Base-by-base conservation (phyloP, 352 stramenopile species). In the Nothophytophthora sp. region DNA sequence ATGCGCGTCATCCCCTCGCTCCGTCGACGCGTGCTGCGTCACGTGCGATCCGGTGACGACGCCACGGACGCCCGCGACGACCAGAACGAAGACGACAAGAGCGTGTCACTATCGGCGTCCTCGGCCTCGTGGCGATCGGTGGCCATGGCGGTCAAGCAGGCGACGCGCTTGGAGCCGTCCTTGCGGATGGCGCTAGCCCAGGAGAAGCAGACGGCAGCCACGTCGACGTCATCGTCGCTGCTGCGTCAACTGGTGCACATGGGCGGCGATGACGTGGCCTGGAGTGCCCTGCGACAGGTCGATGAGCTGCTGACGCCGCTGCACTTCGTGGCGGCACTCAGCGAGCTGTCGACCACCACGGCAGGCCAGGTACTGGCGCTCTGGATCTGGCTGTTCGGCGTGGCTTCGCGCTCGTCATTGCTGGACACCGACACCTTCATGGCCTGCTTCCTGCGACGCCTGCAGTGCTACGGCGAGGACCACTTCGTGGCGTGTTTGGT, bases 321-420 rank as follows among this genome's bases (percentile, higher is more conserved):
- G n/a, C 38, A 70, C 30, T 70, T 58, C n/a, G 20, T 67, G 23
- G 56, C 57, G 9, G 53, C 36, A 4, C 33, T 72, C 22, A 72
- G 49, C 16, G 66, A 76, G 22, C 13, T 76, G 42, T 53, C 59
- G 30, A 61, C 35, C 3, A 57, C 62, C 15, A 67, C 66, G 29
- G 69, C 66, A 1, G 66, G 66, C 0, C 61, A 76, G 33, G 29
- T 67, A 9, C 38, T 76, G 0, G 52, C 61, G 23, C 35, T 76
- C 7, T 76, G 66, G 66, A 53, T 70, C 30, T 76, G 61, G 66
- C 35, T 70, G 2, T 63, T 76, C 36, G 61, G 61, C 23, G 34
- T 42, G 11, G 41, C 62, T 1, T 61, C 46, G 35, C 57, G 50
- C n/a, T 76, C 66, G 7, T 50, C 62, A 11, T 46, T 76, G 39